phyloP scores from a whole-genome alignment of 108 stramenopile genomes.

The Nitzschia inconspicua region DNA sequence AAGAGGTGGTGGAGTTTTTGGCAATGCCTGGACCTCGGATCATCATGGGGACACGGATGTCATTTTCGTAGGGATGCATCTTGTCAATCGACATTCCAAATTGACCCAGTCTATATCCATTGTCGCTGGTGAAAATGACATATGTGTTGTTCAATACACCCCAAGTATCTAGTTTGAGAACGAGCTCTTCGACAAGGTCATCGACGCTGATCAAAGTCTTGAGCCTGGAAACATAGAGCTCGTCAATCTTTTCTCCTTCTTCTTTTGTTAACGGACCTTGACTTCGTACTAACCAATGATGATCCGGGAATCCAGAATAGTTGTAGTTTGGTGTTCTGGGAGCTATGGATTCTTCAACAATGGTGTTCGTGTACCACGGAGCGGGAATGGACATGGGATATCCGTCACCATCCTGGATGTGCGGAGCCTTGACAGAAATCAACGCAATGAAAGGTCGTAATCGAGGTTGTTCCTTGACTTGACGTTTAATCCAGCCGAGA shows the following conservation, averaged over 20 bases:
- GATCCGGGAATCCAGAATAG: not conserved
- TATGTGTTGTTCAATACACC: slow-evolving; percentile 35
- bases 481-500: slow-evolving; percentile 31
- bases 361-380: slow-evolving; percentile 35
- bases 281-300: slow-evolving; percentile 35
- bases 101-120: slow-evolving; percentile 53
- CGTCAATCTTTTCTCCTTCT: slow-evolving; percentile 23
- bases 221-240: slow-evolving; percentile 32
- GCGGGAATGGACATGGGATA: slow-evolving; percentile 42
- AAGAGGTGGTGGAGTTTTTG: no score
- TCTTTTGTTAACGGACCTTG: slow-evolving; percentile 17
- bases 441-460: slow-evolving; percentile 31
- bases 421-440: slow-evolving; percentile 44
- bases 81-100: slow-evolving; percentile 37
- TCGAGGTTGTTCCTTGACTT: not conserved
- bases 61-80: slow-evolving; percentile 41
- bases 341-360: slow-evolving; percentile 18
- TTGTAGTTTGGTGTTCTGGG: slow-evolving; percentile 53
- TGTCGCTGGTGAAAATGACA: slow-evolving; percentile 47
- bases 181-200: slow-evolving; percentile 38
- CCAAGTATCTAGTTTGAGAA: slow-evolving; percentile 7
- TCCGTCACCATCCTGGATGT: slow-evolving; percentile 37
- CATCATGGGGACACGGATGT: slow-evolving; percentile 46
- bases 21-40: slow-evolving; percentile 46
- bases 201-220: slow-evolving; percentile 36